Evolutionary conservation across 331 rosid genomes (phyloP).

Genomic region (Acacia concinna): DNA sequence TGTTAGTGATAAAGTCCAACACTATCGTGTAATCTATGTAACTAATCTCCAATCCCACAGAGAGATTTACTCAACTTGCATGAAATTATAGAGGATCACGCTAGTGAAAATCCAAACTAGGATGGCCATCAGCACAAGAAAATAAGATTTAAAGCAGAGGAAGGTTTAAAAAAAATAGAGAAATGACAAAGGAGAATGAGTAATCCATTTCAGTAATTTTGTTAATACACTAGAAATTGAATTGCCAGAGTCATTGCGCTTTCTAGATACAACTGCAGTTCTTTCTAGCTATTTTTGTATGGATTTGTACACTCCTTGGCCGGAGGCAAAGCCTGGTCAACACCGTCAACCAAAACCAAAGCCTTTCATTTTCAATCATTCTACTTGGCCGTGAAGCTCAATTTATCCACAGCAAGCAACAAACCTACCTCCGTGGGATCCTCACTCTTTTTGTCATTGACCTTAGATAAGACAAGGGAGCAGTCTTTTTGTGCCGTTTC

Average conservation of each 20-base stretch:
- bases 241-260: conserved; percentile 35
- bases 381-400: conserved; percentile 45
- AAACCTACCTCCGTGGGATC: conserved; percentile 41
- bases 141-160: background rate
- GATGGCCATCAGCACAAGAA: background rate
- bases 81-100: background rate
- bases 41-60: background rate
- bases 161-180: background rate
- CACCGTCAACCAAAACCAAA: conserved; percentile 20
- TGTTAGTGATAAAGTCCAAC: too few species aligned
- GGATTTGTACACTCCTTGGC: conserved; percentile 52
- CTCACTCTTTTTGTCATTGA: conserved; percentile 38
- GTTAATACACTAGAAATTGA: conserved; percentile 35
- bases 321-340: conserved; percentile 34
- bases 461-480: conserved; percentile 33
- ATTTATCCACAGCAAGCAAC: conserved; percentile 41
- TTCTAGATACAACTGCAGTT: conserved; percentile 35
- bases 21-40: too few species aligned
- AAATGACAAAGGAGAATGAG: conserved; percentile 12
- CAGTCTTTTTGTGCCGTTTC: conserved; percentile 44
- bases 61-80: background rate
- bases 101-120: background rate
- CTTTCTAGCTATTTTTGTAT: conserved; percentile 34
- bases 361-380: background rate
- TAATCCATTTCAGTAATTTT: conserved; percentile 22